These are phyloP conservation scores for Vaccinium darrowii DNA, from an alignment of 148 eudicot genomes.

Conservation along the genomic window DNA sequence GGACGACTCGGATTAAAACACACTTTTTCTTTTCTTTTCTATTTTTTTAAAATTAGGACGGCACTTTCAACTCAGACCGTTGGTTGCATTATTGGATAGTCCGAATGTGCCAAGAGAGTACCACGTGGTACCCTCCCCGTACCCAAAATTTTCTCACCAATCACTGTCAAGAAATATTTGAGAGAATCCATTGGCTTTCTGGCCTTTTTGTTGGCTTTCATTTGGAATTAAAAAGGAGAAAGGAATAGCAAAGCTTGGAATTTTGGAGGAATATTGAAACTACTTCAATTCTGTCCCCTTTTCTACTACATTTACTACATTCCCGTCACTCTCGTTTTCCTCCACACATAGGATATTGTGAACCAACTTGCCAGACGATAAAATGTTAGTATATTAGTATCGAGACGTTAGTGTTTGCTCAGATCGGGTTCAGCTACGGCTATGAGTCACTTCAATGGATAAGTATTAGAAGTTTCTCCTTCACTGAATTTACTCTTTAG, in stretches of 20 bases:
- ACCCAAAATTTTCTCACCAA: background rate
- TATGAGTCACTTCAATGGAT: no score
- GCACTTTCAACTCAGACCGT: no score
- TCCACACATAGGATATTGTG: background rate
- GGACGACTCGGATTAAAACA: no score
- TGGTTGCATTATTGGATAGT: no score
- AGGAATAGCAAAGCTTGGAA: background rate
- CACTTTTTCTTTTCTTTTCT: no score
- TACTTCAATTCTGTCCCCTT: background rate
- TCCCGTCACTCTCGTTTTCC: background rate
- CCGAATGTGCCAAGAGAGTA: no score
- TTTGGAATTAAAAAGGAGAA: slow-evolving; percentile 11
- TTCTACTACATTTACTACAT: background rate
- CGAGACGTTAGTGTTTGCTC: no score
- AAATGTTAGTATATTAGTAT: background rate
- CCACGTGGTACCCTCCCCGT: no score
- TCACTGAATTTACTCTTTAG: no score
- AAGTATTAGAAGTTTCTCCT: no score
- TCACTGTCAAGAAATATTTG: slow-evolving; percentile 36
- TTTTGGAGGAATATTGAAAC: background rate
- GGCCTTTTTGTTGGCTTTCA: slow-evolving; percentile 15
- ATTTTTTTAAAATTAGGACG: no score
- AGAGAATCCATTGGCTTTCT: slow-evolving; percentile 17
- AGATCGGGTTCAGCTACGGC: no score
- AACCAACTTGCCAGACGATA: background rate